Conservation (phyloP, 495 filamentous ascomycete genomes). For the Tuber microsphaerosporum region DNA sequence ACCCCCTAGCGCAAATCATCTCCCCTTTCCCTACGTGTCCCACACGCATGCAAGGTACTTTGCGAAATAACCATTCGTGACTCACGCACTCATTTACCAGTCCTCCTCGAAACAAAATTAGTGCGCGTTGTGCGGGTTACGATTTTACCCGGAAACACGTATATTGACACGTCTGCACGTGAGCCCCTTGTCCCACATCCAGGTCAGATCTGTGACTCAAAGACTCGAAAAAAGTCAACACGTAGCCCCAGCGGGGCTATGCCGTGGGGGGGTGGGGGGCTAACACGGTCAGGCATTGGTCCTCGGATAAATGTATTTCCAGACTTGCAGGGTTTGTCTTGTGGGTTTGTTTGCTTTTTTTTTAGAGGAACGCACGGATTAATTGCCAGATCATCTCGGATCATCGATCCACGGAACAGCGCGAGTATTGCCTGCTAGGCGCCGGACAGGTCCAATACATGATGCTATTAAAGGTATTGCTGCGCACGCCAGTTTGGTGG, state of each 20-base stretch:
- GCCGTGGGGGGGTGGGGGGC: neutral
- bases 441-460: no score
- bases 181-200: neutral
- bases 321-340: neutral
- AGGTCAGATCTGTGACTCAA: neutral
- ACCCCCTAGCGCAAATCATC: neutral
- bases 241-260: neutral
- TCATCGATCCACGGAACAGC: neutral
- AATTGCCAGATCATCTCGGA: neutral
- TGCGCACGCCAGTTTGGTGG: neutral
- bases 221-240: neutral
- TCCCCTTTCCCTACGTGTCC: neutral
- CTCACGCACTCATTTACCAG: neutral
- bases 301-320: slow-evolving; percentile 3
- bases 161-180: neutral
- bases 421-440: no score
- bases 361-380: neutral
- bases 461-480: neutral
- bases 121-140: neutral
- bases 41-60: neutral
- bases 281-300: neutral
- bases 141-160: neutral
- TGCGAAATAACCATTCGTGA: neutral
- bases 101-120: neutral
- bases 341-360: neutral